Conservation (phyloP, 305 asterid species). For the Salvia sclarea region DNA sequence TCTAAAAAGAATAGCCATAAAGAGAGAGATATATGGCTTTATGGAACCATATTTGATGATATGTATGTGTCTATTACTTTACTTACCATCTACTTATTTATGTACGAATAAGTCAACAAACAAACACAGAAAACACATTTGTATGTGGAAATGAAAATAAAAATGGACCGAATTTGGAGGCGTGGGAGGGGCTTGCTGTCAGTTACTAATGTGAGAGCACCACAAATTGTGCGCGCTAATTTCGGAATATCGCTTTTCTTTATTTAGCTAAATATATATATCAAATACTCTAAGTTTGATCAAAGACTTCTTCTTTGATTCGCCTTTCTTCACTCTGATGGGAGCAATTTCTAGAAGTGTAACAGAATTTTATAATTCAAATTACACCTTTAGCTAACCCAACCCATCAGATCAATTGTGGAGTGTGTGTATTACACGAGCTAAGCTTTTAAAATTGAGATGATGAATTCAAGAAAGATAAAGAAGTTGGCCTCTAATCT, state of each 20-base stretch:
- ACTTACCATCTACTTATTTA: background rate
- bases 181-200: background rate
- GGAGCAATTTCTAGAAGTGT: no score
- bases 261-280: no score
- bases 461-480: background rate
- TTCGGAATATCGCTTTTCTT: background rate
- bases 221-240: background rate
- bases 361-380: no score
- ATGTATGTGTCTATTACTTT: background rate
- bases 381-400: no score
- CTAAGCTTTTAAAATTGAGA: background rate
- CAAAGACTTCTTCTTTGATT: no score
- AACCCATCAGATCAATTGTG: background rate
- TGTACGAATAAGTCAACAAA: no score
- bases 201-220: background rate
- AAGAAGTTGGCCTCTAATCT: no score
- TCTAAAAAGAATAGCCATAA: no score
- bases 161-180: background rate
- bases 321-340: no score
- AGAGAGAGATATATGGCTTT: no score
- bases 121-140: background rate
- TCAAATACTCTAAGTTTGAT: no score
- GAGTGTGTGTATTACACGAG: background rate
- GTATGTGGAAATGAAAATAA: background rate
- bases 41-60: background rate